Evolutionary conservation across 208 protist genomes (phyloP).

Genomic region (Crithidia fasciculata): DNA sequence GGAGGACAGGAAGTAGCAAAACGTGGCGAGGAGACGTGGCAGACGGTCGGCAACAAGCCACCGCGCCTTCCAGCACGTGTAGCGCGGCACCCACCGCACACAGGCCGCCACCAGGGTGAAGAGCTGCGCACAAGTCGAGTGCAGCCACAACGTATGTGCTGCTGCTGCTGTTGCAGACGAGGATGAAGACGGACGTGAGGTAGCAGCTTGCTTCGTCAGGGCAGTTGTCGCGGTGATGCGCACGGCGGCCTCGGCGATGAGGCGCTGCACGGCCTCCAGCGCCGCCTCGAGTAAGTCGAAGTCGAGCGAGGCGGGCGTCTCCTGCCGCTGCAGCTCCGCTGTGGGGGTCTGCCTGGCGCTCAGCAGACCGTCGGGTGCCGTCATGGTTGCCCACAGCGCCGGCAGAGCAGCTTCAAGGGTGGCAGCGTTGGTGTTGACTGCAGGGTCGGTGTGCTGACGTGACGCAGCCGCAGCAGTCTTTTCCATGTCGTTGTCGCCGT

Average conservation of each 20-base stretch:
- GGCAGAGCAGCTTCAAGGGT: not conserved
- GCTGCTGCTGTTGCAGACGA: not conserved
- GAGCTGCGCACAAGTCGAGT: constrained; percentile 30
- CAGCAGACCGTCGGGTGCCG: constrained; percentile 15
- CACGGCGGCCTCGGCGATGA: constrained; percentile 49
- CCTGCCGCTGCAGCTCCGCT: constrained; percentile 21
- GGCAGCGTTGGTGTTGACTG: not conserved
- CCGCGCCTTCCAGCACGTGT: constrained; percentile 65
- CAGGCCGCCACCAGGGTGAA: constrained; percentile 45
- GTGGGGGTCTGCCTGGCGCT: constrained; percentile 8
- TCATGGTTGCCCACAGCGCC: constrained; percentile 28
- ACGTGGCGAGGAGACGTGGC: constrained; percentile 47
- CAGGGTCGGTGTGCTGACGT: not conserved
- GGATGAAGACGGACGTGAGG: not conserved
- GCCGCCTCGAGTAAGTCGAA: constrained; percentile 60
- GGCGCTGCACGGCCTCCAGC: constrained; percentile 53
- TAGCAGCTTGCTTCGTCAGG: too few species aligned
- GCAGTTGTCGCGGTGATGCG: not conserved
- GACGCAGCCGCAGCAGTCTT: not conserved
- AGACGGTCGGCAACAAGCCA: constrained; percentile 65
- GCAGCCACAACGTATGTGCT: not conserved
- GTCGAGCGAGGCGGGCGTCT: constrained; percentile 57
- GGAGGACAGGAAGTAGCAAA: constrained; percentile 40
- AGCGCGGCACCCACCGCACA: constrained; percentile 48
- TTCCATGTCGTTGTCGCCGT: not conserved